phyloP scores from a whole-genome alignment of 257 asterid genomes.

The Nicotiana paniculata region DNA sequence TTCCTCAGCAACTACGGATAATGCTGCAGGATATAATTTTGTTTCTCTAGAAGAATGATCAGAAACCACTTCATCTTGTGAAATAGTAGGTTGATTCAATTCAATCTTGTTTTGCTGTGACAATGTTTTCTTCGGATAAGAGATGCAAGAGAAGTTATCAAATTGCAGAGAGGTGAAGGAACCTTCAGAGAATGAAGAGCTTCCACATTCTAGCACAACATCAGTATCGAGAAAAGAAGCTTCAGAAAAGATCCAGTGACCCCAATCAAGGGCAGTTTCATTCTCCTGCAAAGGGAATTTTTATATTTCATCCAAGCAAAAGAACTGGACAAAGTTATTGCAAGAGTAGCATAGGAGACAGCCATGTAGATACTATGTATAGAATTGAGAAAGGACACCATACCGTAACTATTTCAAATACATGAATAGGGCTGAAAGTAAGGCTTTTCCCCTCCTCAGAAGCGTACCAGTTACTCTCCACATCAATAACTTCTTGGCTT shows the following conservation, averaged over 20 bases:
- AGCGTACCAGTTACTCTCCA: conserved; percentile 32
- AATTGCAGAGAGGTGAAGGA: conserved; percentile 52
- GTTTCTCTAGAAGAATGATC: conserved; percentile 13
- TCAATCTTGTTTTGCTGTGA: conserved; percentile 22
- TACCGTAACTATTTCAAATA: conserved; percentile 70
- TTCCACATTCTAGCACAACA: conserved; percentile 31
- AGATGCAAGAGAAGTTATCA: conserved; percentile 35
- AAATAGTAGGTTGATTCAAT: conserved; percentile 17
- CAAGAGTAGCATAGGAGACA: neutral
- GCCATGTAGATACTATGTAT: conserved; percentile 1
- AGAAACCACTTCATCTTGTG: conserved; percentile 24
- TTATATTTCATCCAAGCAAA: conserved; percentile 3
- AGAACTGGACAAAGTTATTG: neutral
- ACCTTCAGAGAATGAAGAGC: conserved; percentile 42
- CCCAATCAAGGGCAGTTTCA: conserved; percentile 53
- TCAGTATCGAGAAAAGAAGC: conserved; percentile 17
- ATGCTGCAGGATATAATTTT: conserved; percentile 7
- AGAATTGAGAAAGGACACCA: conserved; percentile 4
- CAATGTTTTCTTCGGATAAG: conserved; percentile 23
- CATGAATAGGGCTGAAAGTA: conserved; percentile 67
- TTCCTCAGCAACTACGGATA: conserved; percentile 23
- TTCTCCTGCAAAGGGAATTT: conserved; percentile 48
- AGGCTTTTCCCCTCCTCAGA: conserved; percentile 45
- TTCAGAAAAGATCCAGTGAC: conserved; percentile 61
- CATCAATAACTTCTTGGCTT: conserved; percentile 44